A percentile compares a stretch with the other conserved stretches of the same genome.
phyloP scores from a whole-genome alignment of 352 stramenopile genomes.

The Phytophthora fragariae region DNA sequence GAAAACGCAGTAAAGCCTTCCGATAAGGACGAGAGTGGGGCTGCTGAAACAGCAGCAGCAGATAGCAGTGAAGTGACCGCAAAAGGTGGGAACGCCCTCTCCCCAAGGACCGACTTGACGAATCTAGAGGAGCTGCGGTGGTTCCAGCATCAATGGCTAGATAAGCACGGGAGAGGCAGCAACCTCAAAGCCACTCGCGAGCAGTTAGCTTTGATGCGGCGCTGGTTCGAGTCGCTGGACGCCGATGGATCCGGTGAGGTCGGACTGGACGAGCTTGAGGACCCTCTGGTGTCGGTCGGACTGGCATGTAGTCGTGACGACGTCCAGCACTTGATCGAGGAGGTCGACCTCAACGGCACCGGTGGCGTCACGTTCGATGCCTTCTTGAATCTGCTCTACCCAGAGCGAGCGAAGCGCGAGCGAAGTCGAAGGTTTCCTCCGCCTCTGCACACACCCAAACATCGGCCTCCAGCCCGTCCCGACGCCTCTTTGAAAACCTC shows the following conservation, averaged over 20 bases:
- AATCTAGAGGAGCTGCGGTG: constrained; percentile 78
- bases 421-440: constrained; percentile 21
- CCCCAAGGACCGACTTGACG: constrained; percentile 21
- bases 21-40: not conserved
- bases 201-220: constrained; percentile 73
- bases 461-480: constrained; percentile 19
- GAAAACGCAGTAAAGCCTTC: not conserved
- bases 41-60: not conserved
- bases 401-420: constrained; percentile 54
- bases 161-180: constrained; percentile 77
- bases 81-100: not conserved
- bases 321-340: constrained; percentile 76
- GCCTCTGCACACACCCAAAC: constrained; percentile 59
- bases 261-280: constrained; percentile 83
- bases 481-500: not conserved
- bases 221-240: constrained; percentile 92
- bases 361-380: constrained; percentile 80
- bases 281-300: constrained; percentile 89
- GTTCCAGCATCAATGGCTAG: constrained; percentile 81
- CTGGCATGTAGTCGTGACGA: constrained; percentile 78
- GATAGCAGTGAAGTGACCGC: not conserved
- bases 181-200: constrained; percentile 72
- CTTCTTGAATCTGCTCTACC: constrained; percentile 78
- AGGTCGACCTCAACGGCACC: constrained; percentile 69
- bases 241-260: constrained; percentile 82